Evolutionary conservation across 768 basidiomycete genomes (phyloP).

Genomic region (Hericium alpestre): DNA sequence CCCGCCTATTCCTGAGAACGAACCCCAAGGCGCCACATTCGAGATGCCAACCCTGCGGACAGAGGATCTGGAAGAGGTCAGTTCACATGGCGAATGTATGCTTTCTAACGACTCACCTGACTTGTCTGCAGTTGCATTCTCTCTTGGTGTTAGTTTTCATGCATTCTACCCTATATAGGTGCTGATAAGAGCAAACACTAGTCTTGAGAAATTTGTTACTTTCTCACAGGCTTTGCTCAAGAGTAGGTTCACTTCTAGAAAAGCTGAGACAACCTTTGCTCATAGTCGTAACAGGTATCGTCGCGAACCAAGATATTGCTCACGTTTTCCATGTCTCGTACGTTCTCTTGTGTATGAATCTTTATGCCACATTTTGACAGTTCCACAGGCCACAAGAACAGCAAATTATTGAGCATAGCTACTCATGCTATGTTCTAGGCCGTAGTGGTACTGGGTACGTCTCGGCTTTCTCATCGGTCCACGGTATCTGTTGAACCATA

Average conservation of each 20-base stretch:
- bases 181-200: background rate
- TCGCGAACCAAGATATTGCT: conserved; percentile 6
- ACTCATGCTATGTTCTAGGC: conserved; percentile 19
- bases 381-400: conserved; percentile 6
- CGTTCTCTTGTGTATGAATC: too few relatives aligned
- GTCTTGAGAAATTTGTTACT: background rate
- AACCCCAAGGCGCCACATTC: too few relatives aligned
- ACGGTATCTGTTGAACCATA: background rate
- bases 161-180: background rate
- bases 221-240: conserved; percentile 1
- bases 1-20: background rate
- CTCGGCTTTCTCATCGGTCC: background rate
- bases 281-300: conserved; percentile 2
- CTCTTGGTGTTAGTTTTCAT: background rate
- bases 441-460: conserved; percentile 64
- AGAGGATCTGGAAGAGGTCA: conserved; percentile 2
- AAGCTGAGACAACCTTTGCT: background rate
- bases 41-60: too few relatives aligned
- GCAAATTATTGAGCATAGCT: conserved; percentile 6
- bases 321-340: conserved; percentile 11
- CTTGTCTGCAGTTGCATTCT: background rate
- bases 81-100: background rate
- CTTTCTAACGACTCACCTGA: background rate
- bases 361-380: background rate
- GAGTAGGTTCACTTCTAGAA: background rate